A percentile compares a stretch with the other conserved stretches of the same genome.
Conservation (phyloP, 2,329 filamentous ascomycete genomes). For the Drechmeria coniospora region DNA sequence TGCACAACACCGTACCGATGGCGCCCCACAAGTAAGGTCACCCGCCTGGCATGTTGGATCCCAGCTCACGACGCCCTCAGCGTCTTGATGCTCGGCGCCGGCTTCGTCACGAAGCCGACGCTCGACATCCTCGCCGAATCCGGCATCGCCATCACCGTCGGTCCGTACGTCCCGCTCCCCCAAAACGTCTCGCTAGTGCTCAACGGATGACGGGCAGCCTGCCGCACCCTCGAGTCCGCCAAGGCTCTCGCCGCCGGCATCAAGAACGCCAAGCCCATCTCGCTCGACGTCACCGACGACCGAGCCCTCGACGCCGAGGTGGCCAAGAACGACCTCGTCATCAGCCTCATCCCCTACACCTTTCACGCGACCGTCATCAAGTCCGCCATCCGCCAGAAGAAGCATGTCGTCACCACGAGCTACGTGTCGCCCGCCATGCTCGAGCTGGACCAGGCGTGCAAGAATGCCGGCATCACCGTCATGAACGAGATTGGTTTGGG, state of each 20-base stretch:
- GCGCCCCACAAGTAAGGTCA: slow-evolving; percentile 5
- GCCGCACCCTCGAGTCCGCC: slow-evolving; percentile 64
- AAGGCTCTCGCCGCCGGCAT: slow-evolving; percentile 60
- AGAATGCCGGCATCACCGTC: slow-evolving; percentile 87
- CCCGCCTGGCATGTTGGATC: too few relatives aligned
- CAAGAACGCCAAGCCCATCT: slow-evolving; percentile 58
- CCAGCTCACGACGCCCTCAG: too few relatives aligned
- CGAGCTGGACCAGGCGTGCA: slow-evolving; percentile 68
- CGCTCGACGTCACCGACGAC: slow-evolving; percentile 68
- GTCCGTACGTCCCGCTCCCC: slow-evolving; percentile 23
- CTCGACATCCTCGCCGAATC: slow-evolving; percentile 46
- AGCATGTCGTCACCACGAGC: slow-evolving; percentile 87
- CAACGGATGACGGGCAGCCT: slow-evolving; percentile 37
- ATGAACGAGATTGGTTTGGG: slow-evolving; percentile 92
- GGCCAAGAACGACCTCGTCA: slow-evolving; percentile 63
- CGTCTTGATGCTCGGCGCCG: slow-evolving; percentile 31
- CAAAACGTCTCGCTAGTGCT: background rate
- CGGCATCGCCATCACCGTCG: slow-evolving; percentile 50
- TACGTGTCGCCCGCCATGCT: slow-evolving; percentile 89
- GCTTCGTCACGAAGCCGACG: slow-evolving; percentile 45
- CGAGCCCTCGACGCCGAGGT: slow-evolving; percentile 67
- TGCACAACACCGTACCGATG: too few relatives aligned
- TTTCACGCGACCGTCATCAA: slow-evolving; percentile 84
- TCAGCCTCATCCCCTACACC: slow-evolving; percentile 80
- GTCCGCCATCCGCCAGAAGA: slow-evolving; percentile 83